Percentiles rank a stretch among this genome's conserved stretches.
Conservation (phyloP, 1,139 yeast species). For the Taiozyma sp. region DNA sequence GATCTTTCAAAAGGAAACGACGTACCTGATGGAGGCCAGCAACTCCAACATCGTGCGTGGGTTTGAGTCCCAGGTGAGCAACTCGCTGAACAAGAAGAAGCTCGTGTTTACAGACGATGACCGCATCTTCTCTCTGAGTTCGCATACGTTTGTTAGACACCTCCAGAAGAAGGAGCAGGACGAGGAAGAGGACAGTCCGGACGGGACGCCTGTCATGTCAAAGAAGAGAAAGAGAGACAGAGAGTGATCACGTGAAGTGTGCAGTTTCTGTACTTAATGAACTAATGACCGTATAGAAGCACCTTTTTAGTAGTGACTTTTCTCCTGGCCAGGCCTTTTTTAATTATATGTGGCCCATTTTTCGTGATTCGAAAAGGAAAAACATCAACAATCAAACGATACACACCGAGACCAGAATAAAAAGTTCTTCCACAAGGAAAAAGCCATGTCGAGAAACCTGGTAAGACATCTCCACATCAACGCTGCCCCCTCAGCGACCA, state of each 20-base stretch:
- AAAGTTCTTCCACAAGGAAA: no score
- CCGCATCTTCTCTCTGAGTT: slow-evolving; percentile 78
- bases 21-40: slow-evolving; percentile 64
- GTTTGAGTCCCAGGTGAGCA: slow-evolving; percentile 44
- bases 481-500: slow-evolving; percentile 1
- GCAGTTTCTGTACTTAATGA: not conserved
- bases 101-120: slow-evolving; percentile 71
- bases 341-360: not conserved
- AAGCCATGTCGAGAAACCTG: not conserved
- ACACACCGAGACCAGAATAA: no score
- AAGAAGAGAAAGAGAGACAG: slow-evolving; percentile 6
- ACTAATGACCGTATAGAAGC: not conserved
- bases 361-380: no score
- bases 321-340: no score
- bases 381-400: no score
- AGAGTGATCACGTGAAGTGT: not conserved
- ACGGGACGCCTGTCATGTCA: slow-evolving; percentile 15
- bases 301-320: not conserved
- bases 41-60: slow-evolving; percentile 70
- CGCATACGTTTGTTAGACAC: slow-evolving; percentile 65
- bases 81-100: slow-evolving; percentile 41
- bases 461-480: not conserved
- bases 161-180: slow-evolving; percentile 38
- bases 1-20: slow-evolving; percentile 77
- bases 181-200: slow-evolving; percentile 21